Evolutionary conservation across 345 rosid genomes (phyloP).

Genomic region (Syzygium aromaticum): DNA sequence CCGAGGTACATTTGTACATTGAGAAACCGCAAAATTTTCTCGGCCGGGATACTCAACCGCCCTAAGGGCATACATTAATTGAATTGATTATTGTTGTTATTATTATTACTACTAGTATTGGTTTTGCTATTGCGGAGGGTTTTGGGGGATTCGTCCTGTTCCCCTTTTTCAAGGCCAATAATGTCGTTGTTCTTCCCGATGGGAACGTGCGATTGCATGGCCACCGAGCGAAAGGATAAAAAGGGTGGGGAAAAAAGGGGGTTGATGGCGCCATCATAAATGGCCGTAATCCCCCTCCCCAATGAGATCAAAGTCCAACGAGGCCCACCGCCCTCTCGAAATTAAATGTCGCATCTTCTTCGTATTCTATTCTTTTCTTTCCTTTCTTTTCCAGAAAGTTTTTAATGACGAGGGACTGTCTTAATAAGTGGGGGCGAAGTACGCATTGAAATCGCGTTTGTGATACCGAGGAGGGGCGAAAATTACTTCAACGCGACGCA

Average conservation of each 20-base stretch:
- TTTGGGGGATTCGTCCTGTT: not conserved
- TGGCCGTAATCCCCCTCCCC: not conserved
- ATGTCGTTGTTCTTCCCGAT: not conserved
- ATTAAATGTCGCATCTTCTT: not conserved
- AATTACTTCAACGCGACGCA: not conserved
- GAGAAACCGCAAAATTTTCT: not conserved
- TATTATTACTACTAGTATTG: not conserved
- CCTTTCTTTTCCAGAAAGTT: not conserved
- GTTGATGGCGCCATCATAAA: not conserved
- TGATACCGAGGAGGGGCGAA: not conserved
- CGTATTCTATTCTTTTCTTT: not conserved
- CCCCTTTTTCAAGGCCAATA: not conserved
- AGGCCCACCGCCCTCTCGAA: not conserved
- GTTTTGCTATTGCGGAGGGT: not conserved
- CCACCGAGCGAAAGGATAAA: not conserved
- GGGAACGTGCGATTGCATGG: not conserved
- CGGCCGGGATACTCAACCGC: not conserved
- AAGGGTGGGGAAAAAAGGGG: not conserved
- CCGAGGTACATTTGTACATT: not conserved
- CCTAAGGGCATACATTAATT: not conserved
- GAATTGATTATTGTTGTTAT: too few relatives aligned
- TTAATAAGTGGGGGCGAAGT: not conserved
- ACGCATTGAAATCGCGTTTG: not conserved
- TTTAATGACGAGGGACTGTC: not conserved
- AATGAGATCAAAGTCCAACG: not conserved